Percentiles rank a stretch among this genome's conserved stretches.
These are phyloP conservation scores for Saturnispora serradocipensis DNA, from an alignment of 805 yeast genomes.

Conservation along the genomic window DNA sequence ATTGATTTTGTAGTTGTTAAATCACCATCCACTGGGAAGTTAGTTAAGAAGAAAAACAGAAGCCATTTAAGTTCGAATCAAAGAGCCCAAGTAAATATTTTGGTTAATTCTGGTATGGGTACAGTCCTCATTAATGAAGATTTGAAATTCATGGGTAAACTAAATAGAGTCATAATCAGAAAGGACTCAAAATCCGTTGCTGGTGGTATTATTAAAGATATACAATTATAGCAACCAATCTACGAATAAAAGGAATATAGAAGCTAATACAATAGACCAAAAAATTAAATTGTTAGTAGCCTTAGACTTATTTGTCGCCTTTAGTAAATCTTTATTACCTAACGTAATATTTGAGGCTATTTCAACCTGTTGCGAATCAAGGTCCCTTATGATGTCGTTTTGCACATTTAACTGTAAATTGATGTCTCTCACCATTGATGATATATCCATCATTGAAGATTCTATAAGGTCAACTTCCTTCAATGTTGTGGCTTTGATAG, in stretches of 20 bases:
- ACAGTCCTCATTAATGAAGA: neutral
- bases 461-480: constrained; percentile 53
- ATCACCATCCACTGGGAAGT: constrained; percentile 23
- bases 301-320: constrained; percentile 61
- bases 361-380: constrained; percentile 59
- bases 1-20: constrained; percentile 26
- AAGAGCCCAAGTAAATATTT: constrained; percentile 48
- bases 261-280: constrained; percentile 44
- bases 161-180: constrained; percentile 64
- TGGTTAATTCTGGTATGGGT: constrained; percentile 6
- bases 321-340: constrained; percentile 63
- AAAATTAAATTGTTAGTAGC: constrained; percentile 50
- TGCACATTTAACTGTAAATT: constrained; percentile 66
- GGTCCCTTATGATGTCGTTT: constrained; percentile 53
- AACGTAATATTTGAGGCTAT: constrained; percentile 53
- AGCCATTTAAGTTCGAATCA: constrained; percentile 53
- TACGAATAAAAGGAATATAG: constrained; percentile 45
- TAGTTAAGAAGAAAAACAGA: constrained; percentile 38
- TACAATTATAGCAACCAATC: constrained; percentile 31
- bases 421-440: constrained; percentile 65
- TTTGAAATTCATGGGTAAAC: constrained; percentile 10
- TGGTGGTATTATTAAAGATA: constrained; percentile 22
- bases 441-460: constrained; percentile 58
- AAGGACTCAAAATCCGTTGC: constrained; percentile 65
- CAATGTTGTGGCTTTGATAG: constrained; percentile 50